These are phyloP conservation scores for Alectoria sarmentosa DNA, from an alignment of 495 filamentous ascomycete species.

Conservation along the genomic window DNA sequence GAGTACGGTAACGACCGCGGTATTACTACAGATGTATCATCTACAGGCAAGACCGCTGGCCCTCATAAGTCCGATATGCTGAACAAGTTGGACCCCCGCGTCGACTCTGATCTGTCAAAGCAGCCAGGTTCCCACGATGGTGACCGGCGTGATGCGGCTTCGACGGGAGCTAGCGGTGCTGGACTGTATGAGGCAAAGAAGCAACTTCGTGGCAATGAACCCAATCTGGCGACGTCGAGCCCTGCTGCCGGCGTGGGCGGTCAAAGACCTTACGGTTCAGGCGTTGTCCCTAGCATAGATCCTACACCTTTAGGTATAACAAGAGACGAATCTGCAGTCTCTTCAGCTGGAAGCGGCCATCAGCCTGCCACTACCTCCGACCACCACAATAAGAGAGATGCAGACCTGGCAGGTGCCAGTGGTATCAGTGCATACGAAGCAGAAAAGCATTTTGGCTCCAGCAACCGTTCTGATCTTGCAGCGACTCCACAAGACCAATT, in stretches of 20 bases:
- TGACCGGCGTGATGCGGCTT: conserved; percentile 22
- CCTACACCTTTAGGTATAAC: background rate
- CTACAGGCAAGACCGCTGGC: conserved; percentile 30
- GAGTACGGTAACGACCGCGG: background rate
- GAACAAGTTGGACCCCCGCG: conserved; percentile 44
- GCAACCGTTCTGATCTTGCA: background rate
- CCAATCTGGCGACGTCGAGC: background rate
- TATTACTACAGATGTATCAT: background rate
- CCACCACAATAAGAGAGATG: conserved; percentile 15
- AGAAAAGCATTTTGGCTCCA: conserved; percentile 17
- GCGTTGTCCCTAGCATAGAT: background rate
- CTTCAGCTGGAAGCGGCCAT: conserved; percentile 19
- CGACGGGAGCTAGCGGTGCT: conserved; percentile 18
- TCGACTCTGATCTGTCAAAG: conserved; percentile 25
- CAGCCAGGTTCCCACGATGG: conserved; percentile 7
- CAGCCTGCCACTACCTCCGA: conserved; percentile 12
- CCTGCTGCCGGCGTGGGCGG: background rate
- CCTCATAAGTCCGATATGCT: conserved; percentile 45
- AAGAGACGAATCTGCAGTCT: background rate
- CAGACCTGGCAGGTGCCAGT: conserved; percentile 18
- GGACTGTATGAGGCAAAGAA: conserved; percentile 19
- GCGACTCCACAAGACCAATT: conserved; percentile 13
- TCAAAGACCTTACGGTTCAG: background rate
- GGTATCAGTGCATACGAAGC: conserved; percentile 19
- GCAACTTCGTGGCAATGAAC: conserved; percentile 10